These are phyloP conservation scores for Globisporangium abappressorium DNA, from an alignment of 352 stramenopile species.

Conservation along the genomic window DNA sequence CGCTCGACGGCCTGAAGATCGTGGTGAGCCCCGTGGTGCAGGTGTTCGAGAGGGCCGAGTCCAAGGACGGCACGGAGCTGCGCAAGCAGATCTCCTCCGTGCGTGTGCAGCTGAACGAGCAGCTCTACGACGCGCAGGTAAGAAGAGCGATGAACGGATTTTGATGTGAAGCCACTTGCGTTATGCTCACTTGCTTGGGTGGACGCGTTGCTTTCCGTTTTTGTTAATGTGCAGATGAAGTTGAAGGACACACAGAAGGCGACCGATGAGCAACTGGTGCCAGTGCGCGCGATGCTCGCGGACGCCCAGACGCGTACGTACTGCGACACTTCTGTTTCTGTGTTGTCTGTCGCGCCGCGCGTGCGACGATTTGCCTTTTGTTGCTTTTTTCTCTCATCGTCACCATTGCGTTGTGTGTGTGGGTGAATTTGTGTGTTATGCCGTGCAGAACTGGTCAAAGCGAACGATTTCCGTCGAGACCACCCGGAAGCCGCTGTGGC, in stretches of 20 bases:
- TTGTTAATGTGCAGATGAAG: slow-evolving; percentile 25
- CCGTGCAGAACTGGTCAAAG: slow-evolving; percentile 58
- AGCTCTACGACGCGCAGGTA: slow-evolving; percentile 57
- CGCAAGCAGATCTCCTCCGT: slow-evolving; percentile 51
- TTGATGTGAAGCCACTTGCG: background rate
- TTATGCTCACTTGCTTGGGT: background rate
- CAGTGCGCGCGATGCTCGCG: slow-evolving; percentile 46
- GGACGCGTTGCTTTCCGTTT: background rate
- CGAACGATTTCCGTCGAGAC: slow-evolving; percentile 70
- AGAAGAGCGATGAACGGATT: background rate
- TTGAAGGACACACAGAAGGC: slow-evolving; percentile 54
- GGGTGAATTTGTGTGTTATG: background rate
- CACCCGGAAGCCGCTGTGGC: slow-evolving; percentile 62
- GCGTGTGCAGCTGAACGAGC: slow-evolving; percentile 52
- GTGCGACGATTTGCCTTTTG: background rate
- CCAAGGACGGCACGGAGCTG: slow-evolving; percentile 58
- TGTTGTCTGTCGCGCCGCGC: background rate
- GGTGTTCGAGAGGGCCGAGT: slow-evolving; percentile 64
- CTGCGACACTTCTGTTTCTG: background rate
- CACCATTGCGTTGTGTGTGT: background rate
- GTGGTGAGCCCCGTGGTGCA: slow-evolving; percentile 47
- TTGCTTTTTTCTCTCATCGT: background rate
- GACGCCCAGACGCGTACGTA: slow-evolving; percentile 50
- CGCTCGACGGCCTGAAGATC: slow-evolving; percentile 34
- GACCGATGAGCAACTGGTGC: slow-evolving; percentile 54